Percentiles rank a stretch among this genome's conserved stretches.
phyloP scores from a whole-genome alignment of 164 flowering plant species.

The Echeveria elegans region DNA sequence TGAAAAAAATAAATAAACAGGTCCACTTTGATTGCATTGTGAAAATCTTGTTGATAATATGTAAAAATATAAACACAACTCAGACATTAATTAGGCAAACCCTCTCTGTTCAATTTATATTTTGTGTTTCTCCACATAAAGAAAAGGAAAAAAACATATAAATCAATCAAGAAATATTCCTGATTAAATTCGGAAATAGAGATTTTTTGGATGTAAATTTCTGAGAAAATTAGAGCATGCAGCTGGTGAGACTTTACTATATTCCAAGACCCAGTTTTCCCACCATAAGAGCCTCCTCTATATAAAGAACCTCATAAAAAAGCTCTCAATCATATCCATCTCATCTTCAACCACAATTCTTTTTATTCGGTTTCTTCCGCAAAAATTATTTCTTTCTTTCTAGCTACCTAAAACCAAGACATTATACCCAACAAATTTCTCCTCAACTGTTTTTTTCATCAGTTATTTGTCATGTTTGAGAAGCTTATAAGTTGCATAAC shows the following conservation, averaged over 20 bases:
- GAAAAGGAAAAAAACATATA: no score
- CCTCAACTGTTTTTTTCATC: not conserved
- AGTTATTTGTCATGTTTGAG: not conserved
- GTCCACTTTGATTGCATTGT: not conserved
- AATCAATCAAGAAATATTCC: no score
- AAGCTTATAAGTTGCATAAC: slow-evolving; percentile 4
- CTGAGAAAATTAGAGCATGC: slow-evolving; percentile 4
- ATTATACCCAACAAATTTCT: not conserved
- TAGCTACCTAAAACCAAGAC: not conserved
- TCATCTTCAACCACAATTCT: not conserved
- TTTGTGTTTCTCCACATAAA: no score
- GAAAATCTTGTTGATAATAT: no score
- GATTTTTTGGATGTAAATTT: not conserved
- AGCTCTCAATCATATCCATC: not conserved
- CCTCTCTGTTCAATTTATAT: no score
- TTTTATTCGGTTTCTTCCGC: not conserved
- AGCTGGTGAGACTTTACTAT: not conserved
- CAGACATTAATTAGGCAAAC: no score
- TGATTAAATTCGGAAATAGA: not conserved
- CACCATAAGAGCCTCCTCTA: not conserved
- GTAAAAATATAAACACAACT: no score
- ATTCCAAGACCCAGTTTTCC: not conserved
- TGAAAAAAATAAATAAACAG: not conserved
- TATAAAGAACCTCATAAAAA: slow-evolving; percentile 3
- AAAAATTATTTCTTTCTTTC: not conserved